Conservation (phyloP, 176 grass and related monocot species). For the Elaeis guineensis region DNA sequence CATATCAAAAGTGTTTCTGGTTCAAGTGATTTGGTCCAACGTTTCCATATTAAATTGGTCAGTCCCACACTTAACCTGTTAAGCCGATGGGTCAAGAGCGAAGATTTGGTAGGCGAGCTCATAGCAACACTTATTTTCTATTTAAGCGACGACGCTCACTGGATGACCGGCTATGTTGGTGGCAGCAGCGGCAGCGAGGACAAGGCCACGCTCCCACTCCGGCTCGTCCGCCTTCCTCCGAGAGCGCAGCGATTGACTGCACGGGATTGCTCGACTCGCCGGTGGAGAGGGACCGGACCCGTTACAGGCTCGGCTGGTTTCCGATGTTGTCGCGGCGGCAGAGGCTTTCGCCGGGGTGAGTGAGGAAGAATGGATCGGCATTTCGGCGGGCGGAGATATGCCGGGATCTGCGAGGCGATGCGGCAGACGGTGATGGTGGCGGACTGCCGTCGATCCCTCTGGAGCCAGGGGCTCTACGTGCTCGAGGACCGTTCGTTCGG, state of each 20-base stretch:
- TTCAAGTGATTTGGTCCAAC: no score
- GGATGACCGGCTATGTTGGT: background rate
- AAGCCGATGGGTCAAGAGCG: no score
- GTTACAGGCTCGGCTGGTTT: constrained; percentile 1
- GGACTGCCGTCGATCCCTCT: constrained; percentile 36
- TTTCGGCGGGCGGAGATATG: constrained; percentile 28
- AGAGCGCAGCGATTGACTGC: background rate
- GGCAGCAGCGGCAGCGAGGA: constrained; percentile 36
- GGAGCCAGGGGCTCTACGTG: constrained; percentile 31
- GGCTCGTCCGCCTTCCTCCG: constrained; percentile 38
- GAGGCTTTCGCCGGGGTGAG: background rate
- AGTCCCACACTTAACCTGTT: no score
- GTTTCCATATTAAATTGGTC: no score
- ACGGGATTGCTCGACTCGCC: background rate
- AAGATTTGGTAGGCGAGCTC: no score
- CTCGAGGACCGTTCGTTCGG: background rate
- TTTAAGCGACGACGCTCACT: background rate
- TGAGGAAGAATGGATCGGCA: constrained; percentile 1
- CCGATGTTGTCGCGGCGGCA: constrained; percentile 9
- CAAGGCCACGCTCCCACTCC: constrained; percentile 7
- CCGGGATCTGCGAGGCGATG: constrained; percentile 30
- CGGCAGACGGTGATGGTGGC: no score
- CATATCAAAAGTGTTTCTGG: no score
- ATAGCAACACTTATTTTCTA: no score
- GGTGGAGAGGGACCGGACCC: background rate